These are phyloP conservation scores for Puccinia horiana DNA, from an alignment of 1,284 basidiomycete species.

Conservation along the genomic window DNA sequence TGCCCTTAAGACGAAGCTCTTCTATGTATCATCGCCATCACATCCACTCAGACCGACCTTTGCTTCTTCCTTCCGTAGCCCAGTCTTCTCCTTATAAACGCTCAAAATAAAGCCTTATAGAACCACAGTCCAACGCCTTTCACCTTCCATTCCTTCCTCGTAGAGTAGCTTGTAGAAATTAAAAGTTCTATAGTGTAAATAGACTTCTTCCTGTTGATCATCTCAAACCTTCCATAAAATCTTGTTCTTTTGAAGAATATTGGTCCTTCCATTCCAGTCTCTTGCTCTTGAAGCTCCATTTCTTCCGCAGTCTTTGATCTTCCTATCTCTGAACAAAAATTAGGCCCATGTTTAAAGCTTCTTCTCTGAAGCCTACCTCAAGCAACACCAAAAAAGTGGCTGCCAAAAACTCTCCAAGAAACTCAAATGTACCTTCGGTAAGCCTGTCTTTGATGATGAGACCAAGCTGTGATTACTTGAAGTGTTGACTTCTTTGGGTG, in stretches of 20 bases:
- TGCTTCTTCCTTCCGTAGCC: neutral
- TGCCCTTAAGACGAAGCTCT: neutral
- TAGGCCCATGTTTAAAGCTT: neutral
- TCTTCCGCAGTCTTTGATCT: neutral
- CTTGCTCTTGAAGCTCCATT: neutral
- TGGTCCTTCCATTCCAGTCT: neutral
- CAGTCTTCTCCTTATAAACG: neutral
- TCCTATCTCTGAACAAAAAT: neutral
- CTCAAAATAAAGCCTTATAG: neutral
- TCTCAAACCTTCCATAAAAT: neutral
- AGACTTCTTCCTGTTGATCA: neutral
- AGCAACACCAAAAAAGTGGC: neutral
- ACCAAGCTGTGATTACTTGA: neutral
- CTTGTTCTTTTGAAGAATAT: neutral
- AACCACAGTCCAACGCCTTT: neutral
- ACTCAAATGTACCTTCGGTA: neutral
- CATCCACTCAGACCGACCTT: neutral
- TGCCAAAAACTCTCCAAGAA: neutral
- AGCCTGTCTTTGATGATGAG: neutral
- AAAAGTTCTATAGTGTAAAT: constrained; percentile 4
- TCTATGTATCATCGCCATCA: neutral
- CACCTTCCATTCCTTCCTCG: constrained; percentile 25
- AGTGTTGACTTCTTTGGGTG: neutral
- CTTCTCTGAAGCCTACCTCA: neutral
- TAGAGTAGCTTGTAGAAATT: constrained; percentile 4